Evolutionary conservation across 768 basidiomycete genomes (phyloP), one percentile per base, ranked within the genome.

Genomic region (Leccinum uliginosum): DNA sequence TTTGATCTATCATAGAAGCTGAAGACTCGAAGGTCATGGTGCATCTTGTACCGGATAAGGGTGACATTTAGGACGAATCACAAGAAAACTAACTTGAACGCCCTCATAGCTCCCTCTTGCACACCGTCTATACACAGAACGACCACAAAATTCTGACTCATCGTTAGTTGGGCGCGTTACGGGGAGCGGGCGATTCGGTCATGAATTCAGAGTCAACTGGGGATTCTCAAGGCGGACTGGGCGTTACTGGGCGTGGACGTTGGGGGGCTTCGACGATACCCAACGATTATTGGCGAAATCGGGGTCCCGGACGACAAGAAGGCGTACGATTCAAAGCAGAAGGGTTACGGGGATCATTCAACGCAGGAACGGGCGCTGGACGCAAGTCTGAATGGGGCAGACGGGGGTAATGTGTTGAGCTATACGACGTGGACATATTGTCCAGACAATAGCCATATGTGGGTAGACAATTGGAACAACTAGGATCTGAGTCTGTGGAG

Each of bases 401-500:
- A 97, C 68, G 93, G 91, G 0, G 67, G 73, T 10, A 91, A 92
- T 62, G 80, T 71, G 34, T 71, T 94, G 57, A 91, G 79, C 63
- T 96, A 83, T 70, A 93, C 93, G 47, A 74, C 92, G 9, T 97
- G 94, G 94, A 89, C 85, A 32, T 97, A 95, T 68, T 87, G 88
- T 57, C 76, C 88, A 0, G 90, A 96, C 63, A 86, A 86, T 66
- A 78, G 77, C 24, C 92, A 98, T 67, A 76, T 82, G 66, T 96
- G 91, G 91, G 93, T 95, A 14, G 96, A 98, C 72, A 86, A 86
- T 1, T 99, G 95, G 96, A 95, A 98, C 70, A 83, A 91, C n/a
- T 73, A 99, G 74, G 96, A 98, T 74, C 70, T 98, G 57, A 92
- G 90, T 61, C 59, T 98, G 14, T 98, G 91, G 91, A 87, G 86